Evolutionary conservation across 768 basidiomycete genomes (phyloP), one percentile per base, ranked within the genome.

Genomic region (Pseudohyphozyma bogoriensis): DNA sequence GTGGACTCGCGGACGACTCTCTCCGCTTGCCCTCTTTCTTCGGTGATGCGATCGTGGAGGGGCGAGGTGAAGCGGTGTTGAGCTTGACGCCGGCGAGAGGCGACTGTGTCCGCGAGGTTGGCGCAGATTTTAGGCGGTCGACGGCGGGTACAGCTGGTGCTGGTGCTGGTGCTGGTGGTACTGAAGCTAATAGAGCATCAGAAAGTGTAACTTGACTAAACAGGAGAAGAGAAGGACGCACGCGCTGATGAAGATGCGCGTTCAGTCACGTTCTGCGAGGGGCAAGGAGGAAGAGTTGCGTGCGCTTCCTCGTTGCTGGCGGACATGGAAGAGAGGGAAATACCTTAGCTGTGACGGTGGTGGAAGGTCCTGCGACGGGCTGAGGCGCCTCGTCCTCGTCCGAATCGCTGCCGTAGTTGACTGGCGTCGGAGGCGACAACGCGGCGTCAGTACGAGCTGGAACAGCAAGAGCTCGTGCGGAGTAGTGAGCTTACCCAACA

Each of bases 391-490:
- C n/a, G n/a, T 45, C 56, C 15, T 55, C 47, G 31, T 60, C 63
- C 18, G 53, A 55, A 20, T 58, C 63, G 39, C 55, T 57, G 11
- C n/a, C n/a, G n/a, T n/a, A n/a, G n/a, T n/a, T n/a, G n/a, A n/a
- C n/a, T n/a, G n/a, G n/a, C n/a, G n/a, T n/a, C n/a, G n/a, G n/a
- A n/a, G n/a, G n/a, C n/a, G n/a, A n/a, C n/a, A n/a, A n/a, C n/a
- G n/a, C n/a, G n/a, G n/a, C n/a, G n/a, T n/a, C n/a, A n/a, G n/a
- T n/a, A n/a, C n/a, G 40, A 42, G 40, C 2, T 15, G 40, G 40
- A 42, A 22, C 20, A 42, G 40, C 39, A 6, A n/a, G 39, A 15
- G n/a, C 39, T 40, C 18, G 39, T 6, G 39, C 40, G 40, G 40
- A 4, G 22, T 6, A 2, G 5, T 9, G 13, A 2, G 2, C 47